phyloP scores from a whole-genome alignment of 2,329 filamentous ascomycete species.

The Cryoendolithus antarcticus region DNA sequence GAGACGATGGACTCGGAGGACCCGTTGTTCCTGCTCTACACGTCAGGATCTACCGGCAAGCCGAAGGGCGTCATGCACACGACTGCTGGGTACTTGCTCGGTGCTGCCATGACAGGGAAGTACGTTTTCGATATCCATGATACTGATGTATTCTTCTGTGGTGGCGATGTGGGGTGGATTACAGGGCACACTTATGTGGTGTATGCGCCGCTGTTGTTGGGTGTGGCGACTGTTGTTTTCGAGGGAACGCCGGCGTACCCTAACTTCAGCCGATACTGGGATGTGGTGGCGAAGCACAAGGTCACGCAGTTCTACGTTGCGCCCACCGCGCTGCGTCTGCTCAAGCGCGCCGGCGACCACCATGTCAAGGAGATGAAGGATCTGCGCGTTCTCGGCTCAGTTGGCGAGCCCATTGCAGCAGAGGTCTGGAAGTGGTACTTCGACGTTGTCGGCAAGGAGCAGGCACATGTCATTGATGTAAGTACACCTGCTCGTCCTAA shows the following conservation, averaged over 20 bases:
- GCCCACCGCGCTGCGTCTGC: slow-evolving; percentile 77
- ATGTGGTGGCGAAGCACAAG: slow-evolving; percentile 88
- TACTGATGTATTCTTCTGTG: slow-evolving; percentile 89
- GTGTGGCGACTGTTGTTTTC: slow-evolving; percentile 90
- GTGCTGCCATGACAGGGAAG: slow-evolving; percentile 85
- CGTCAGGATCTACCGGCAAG: slow-evolving; percentile 94
- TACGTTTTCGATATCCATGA: slow-evolving; percentile 98
- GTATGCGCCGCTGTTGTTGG: slow-evolving; percentile 84
- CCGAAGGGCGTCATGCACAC: slow-evolving; percentile 99
- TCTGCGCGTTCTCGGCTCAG: slow-evolving; percentile 80
- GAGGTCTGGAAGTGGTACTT: slow-evolving; percentile 99
- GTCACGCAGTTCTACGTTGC: slow-evolving; percentile 98
- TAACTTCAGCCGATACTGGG: slow-evolving; percentile 97
- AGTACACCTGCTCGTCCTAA: slow-evolving; percentile 29
- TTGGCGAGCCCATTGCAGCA: slow-evolving; percentile 92
- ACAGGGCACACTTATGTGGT: slow-evolving; percentile 98
- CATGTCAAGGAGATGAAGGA: slow-evolving; percentile 86
- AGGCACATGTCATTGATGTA: slow-evolving; percentile 88
- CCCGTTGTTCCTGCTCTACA: slow-evolving; percentile 94
- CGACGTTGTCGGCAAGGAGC: slow-evolving; percentile 83
- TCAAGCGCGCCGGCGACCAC: slow-evolving; percentile 91
- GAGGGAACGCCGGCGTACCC: slow-evolving; percentile 97
- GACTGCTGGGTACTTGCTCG: slow-evolving; percentile 87
- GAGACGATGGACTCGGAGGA: slow-evolving; percentile 88
- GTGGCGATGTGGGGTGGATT: slow-evolving; percentile 97